Conservation (phyloP, 495 filamentous ascomycete genomes). For the Lineolata rhizophorae region DNA sequence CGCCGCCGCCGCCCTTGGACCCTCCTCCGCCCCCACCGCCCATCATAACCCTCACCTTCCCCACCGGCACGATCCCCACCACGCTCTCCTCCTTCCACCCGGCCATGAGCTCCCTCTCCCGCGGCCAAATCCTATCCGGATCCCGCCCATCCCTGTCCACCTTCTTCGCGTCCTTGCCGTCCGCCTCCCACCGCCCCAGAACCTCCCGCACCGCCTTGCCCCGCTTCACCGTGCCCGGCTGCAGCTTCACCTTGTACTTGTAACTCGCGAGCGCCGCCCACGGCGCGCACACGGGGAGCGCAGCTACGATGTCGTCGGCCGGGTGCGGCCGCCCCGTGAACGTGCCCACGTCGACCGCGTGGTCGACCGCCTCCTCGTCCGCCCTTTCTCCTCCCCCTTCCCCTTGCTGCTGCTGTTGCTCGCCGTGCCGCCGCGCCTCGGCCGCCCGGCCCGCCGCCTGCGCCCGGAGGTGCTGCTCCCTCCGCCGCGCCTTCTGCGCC, state of each 20-base stretch:
- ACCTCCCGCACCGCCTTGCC: constrained; percentile 89
- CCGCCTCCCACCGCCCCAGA: constrained; percentile 43
- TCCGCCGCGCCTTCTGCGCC: constrained; percentile 44
- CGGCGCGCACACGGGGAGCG: constrained; percentile 76
- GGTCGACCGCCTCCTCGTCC: constrained; percentile 27
- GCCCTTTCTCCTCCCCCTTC: too few species aligned
- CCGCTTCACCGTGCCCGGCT: constrained; percentile 78
- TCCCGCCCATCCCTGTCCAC: constrained; percentile 36
- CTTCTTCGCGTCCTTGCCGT: constrained; percentile 25
- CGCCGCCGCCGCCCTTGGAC: constrained; percentile 21
- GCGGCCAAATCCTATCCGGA: constrained; percentile 54
- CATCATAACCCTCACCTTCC: constrained; percentile 69
- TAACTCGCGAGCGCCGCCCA: constrained; percentile 57
- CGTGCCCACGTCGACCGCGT: constrained; percentile 40
- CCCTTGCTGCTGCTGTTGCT: too few species aligned
- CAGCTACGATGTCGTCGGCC: constrained; percentile 76
- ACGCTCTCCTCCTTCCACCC: constrained; percentile 64
- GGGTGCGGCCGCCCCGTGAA: constrained; percentile 56
- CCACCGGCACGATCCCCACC: constrained; percentile 57
- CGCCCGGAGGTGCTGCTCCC: constrained; percentile 55
- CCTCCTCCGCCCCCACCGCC: constrained; percentile 21
- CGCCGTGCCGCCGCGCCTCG: constrained; percentile 35
- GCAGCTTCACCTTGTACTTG: constrained; percentile 83
- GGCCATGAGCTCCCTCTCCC: constrained; percentile 64
- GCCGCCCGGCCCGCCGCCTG: constrained; percentile 35